Conservation (phyloP, 2,329 filamentous ascomycete genomes). For the Colletotrichum godetiae region DNA sequence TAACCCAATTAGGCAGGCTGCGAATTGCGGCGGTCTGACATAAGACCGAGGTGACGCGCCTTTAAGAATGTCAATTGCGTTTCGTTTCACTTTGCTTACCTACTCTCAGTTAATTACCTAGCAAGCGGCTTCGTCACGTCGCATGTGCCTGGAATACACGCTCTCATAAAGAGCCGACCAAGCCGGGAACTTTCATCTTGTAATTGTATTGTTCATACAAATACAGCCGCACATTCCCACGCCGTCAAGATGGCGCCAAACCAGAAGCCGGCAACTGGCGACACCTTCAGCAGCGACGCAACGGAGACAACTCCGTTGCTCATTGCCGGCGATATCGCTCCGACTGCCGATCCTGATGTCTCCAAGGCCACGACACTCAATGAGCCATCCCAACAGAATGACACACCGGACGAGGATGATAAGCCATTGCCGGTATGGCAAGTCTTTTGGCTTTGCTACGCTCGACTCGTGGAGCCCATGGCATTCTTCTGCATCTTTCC, state of each 20-base stretch:
- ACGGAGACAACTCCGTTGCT: slow-evolving; percentile 25
- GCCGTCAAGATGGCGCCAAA: slow-evolving; percentile 3
- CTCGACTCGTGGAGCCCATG: slow-evolving; percentile 78
- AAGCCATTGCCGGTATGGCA: slow-evolving; percentile 54
- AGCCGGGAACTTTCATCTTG: no score
- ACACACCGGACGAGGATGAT: background rate
- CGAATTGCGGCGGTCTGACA: background rate
- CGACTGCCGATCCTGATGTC: slow-evolving; percentile 23
- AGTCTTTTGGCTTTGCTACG: slow-evolving; percentile 79
- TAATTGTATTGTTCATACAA: background rate
- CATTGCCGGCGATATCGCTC: slow-evolving; percentile 11
- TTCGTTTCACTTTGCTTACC: background rate
- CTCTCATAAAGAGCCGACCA: background rate
- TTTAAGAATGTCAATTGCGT: background rate
- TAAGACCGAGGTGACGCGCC: background rate
- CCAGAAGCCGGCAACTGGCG: background rate
- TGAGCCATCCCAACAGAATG: slow-evolving; percentile 10
- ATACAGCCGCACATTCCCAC: background rate
- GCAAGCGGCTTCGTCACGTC: background rate
- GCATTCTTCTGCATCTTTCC: slow-evolving; percentile 89
- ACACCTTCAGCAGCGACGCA: background rate
- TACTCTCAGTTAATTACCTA: background rate
- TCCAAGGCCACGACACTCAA: slow-evolving; percentile 17
- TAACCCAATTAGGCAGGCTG: background rate
- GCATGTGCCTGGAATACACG: background rate